These are phyloP conservation scores for Endotrypanum monterogeii DNA, from an alignment of 208 protist species.

Conservation along the genomic window DNA sequence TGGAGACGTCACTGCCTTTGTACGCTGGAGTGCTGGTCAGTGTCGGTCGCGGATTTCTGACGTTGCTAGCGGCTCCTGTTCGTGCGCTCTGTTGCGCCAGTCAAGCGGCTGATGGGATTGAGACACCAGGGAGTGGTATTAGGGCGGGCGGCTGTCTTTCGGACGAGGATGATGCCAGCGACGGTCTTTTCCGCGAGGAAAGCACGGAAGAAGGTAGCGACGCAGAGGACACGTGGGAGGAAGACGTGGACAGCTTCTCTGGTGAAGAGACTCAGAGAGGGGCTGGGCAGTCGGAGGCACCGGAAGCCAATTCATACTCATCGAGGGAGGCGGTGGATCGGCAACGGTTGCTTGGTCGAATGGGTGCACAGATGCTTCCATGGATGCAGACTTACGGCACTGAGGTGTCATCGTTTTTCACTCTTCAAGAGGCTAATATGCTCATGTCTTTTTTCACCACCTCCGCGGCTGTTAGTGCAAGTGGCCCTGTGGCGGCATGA, in stretches of 20 bases:
- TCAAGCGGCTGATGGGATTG: constrained; percentile 7
- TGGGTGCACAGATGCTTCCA: constrained; percentile 24
- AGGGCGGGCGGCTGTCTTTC: not conserved
- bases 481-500: not conserved
- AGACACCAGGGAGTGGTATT: not conserved
- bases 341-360: constrained; percentile 8
- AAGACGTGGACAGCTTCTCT: constrained; percentile 15
- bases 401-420: constrained; percentile 31
- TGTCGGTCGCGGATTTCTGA: constrained; percentile 24
- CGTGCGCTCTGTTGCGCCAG: constrained; percentile 1
- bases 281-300: not conserved
- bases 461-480: not conserved
- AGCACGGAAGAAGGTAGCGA: not conserved
- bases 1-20: constrained; percentile 25
- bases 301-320: not conserved
- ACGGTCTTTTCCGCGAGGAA: constrained; percentile 22
- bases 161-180: constrained; percentile 14
- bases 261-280: not conserved
- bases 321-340: constrained; percentile 2
- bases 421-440: constrained; percentile 12
- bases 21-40: constrained; percentile 25
- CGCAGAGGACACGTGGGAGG: constrained; percentile 25
- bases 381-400: constrained; percentile 23
- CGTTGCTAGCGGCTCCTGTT: constrained; percentile 15
- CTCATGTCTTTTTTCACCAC: constrained; percentile 22